These are phyloP conservation scores for Cnidoscolus chayamansa DNA, from an alignment of 441 rosid species.

Conservation along the genomic window DNA sequence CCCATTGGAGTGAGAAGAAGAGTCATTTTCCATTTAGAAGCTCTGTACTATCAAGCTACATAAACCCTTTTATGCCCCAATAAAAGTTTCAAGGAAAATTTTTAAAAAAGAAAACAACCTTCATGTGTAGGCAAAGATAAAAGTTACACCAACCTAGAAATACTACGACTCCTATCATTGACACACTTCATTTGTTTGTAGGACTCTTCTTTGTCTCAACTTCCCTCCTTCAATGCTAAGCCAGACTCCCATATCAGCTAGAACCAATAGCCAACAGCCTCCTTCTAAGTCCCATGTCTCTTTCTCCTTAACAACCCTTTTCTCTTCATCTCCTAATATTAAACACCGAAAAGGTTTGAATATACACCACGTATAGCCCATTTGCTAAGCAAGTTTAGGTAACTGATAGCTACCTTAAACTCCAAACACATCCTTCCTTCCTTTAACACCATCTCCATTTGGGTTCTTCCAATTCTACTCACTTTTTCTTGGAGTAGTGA, in stretches of 20 bases:
- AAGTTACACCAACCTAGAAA: constrained; percentile 54
- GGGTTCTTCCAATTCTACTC: constrained; percentile 8
- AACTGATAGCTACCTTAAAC: constrained; percentile 52
- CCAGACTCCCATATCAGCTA: constrained; percentile 22
- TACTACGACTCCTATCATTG: constrained; percentile 20
- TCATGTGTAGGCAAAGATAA: constrained; percentile 77
- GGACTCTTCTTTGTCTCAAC: constrained; percentile 26
- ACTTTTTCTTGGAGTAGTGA: constrained; percentile 3
- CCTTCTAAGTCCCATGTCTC: constrained; percentile 43
- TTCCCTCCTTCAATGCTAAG: constrained; percentile 41
- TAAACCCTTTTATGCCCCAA: constrained; percentile 7
- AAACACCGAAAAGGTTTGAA: not conserved
- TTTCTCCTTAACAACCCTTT: constrained; percentile 43
- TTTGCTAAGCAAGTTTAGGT: constrained; percentile 96
- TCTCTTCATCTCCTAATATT: not conserved
- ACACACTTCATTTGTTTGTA: not conserved
- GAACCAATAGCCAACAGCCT: not conserved
- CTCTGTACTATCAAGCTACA: constrained; percentile 31
- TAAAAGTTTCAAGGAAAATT: not conserved
- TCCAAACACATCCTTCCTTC: constrained; percentile 31
- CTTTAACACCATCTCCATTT: constrained; percentile 24
- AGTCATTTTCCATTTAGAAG: constrained; percentile 47
- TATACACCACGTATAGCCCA: constrained; percentile 34
- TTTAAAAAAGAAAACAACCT: constrained; percentile 12
- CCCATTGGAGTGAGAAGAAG: constrained; percentile 19